Percentiles rank a stretch among this genome's conserved stretches.
Evolutionary conservation across 1,284 basidiomycete species (phyloP).

Genomic region (Austropuccinia psidii): DNA sequence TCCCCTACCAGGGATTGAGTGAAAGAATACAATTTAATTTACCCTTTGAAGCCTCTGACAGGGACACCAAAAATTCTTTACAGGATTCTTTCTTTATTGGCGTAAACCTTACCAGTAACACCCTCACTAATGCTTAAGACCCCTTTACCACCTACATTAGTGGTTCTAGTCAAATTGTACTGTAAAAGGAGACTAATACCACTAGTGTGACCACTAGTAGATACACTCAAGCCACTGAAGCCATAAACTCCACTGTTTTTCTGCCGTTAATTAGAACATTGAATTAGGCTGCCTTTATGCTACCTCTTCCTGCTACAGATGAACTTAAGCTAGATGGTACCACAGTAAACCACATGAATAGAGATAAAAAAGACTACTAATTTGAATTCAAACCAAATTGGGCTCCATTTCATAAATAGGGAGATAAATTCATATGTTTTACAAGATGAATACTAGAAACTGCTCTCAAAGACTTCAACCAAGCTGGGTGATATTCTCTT

Average conservation of each 20-base stretch:
- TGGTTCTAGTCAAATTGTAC: neutral
- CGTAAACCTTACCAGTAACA: neutral
- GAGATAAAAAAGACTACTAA: constrained; percentile 39
- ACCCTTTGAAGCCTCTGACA: too few species aligned
- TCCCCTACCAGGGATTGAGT: too few species aligned
- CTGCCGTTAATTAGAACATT: constrained; percentile 1
- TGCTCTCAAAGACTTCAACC: constrained; percentile 72
- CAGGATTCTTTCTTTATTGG: too few species aligned
- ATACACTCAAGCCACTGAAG: constrained; percentile 21
- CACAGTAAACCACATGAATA: constrained; percentile 31
- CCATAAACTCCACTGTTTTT: neutral
- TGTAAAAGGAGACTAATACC: constrained; percentile 22
- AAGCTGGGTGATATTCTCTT: constrained; percentile 68
- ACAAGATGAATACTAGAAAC: constrained; percentile 85
- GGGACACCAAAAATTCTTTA: too few species aligned
- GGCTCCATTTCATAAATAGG: constrained; percentile 52
- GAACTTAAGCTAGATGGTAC: constrained; percentile 34
- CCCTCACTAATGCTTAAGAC: neutral
- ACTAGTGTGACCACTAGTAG: constrained; percentile 9
- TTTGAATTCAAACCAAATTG: constrained; percentile 56
- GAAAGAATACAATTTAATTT: too few species aligned
- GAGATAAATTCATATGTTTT: constrained; percentile 13
- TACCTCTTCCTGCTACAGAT: constrained; percentile 14
- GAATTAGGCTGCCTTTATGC: neutral
- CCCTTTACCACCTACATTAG: neutral